phyloP scores from a whole-genome alignment of 345 rosid species.

The Citrus unshiu region DNA sequence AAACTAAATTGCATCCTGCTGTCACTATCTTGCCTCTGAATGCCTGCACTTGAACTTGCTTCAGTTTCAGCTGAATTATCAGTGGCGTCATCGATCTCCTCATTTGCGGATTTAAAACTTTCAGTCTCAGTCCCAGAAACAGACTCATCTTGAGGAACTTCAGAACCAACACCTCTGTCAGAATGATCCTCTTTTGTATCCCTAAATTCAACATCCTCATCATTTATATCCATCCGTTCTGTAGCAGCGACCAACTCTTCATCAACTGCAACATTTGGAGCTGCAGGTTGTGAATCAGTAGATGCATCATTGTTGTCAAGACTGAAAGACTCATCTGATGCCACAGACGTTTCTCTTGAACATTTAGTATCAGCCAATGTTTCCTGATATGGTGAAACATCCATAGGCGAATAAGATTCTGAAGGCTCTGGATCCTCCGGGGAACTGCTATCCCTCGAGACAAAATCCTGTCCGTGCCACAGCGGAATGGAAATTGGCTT shows the following conservation, averaged over 20 bases:
- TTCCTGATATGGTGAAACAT: conserved; percentile 70
- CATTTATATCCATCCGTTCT: conserved; percentile 59
- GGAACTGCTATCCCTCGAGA: conserved; percentile 35
- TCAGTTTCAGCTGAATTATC: conserved; percentile 56
- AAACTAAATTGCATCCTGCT: conserved; percentile 28
- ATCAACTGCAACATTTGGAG: conserved; percentile 39
- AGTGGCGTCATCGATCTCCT: conserved; percentile 67
- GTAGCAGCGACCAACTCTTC: conserved; percentile 62
- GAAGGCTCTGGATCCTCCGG: conserved; percentile 49
- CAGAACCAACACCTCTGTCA: conserved; percentile 33
- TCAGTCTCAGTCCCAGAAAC: conserved; percentile 76
- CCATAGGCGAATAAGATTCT: conserved; percentile 83
- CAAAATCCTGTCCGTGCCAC: conserved; percentile 48
- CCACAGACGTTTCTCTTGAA: conserved; percentile 53
- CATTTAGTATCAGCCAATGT: conserved; percentile 29
- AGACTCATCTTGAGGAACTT: conserved; percentile 43
- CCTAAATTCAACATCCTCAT: conserved; percentile 21
- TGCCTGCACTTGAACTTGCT: conserved; percentile 48
- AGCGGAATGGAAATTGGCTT: conserved; percentile 53
- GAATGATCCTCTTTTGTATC: conserved; percentile 33
- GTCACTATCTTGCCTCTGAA: conserved; percentile 46
- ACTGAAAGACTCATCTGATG: conserved; percentile 54
- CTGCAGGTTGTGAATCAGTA: conserved; percentile 31
- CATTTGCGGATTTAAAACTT: conserved; percentile 83
- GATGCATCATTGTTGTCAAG: conserved; percentile 28